Evolutionary conservation across 257 asterid genomes (phyloP).

Genomic region (Scutellaria baicalensis): DNA sequence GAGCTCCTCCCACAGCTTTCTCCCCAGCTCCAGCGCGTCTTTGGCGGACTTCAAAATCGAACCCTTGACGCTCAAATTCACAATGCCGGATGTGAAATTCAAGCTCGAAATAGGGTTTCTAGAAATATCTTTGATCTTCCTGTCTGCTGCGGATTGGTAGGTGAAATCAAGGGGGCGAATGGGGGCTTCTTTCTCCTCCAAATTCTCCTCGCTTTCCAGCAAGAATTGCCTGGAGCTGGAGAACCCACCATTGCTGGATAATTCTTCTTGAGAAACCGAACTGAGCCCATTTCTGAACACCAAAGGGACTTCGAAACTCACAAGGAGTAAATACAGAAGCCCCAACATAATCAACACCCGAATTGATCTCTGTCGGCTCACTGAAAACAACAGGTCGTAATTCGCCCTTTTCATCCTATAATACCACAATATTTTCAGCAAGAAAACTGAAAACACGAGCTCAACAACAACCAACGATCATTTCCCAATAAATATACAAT

Average conservation of each 20-base stretch:
- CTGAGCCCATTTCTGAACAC: slow-evolving; percentile 50
- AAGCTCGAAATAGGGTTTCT: slow-evolving; percentile 35
- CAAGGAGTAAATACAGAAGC: slow-evolving; percentile 45
- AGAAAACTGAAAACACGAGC: background rate
- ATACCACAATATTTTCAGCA: background rate
- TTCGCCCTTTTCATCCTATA: slow-evolving; percentile 55
- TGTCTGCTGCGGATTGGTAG: slow-evolving; percentile 32
- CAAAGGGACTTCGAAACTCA: slow-evolving; percentile 72
- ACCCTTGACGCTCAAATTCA: slow-evolving; percentile 28
- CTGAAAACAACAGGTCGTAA: slow-evolving; percentile 45
- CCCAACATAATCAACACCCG: slow-evolving; percentile 52
- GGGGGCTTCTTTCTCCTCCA: slow-evolving; percentile 55
- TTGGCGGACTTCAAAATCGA: slow-evolving; percentile 54
- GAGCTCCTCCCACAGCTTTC: slow-evolving; percentile 65
- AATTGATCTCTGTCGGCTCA: slow-evolving; percentile 56
- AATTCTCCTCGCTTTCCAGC: slow-evolving; percentile 66
- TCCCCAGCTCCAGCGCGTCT: slow-evolving; percentile 69
- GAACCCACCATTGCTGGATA: slow-evolving; percentile 24
- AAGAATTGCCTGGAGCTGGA: slow-evolving; percentile 46
- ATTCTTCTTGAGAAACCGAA: slow-evolving; percentile 36
- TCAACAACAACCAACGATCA: slow-evolving; percentile 16
- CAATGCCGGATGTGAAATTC: slow-evolving; percentile 51
- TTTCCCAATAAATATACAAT: background rate
- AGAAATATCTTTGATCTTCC: slow-evolving; percentile 19
- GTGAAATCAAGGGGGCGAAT: slow-evolving; percentile 52